Evolutionary conservation across 805 yeast species (phyloP).

Genomic region (Candida broadrunensis): DNA sequence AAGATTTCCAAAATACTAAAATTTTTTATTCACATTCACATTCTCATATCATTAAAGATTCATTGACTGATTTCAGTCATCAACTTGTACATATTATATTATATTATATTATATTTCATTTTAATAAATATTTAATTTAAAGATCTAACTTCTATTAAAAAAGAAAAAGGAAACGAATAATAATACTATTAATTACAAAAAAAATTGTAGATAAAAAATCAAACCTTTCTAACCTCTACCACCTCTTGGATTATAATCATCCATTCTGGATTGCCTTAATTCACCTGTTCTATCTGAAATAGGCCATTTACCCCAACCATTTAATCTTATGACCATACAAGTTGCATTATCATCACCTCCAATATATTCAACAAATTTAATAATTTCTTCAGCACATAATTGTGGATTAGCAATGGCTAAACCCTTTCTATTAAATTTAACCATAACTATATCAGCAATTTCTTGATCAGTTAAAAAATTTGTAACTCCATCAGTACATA

Average conservation of each 20-base stretch:
- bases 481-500: conserved; percentile 87
- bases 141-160: no score
- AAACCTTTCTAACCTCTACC: conserved; percentile 5
- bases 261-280: conserved; percentile 68
- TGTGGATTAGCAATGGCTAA: conserved; percentile 76
- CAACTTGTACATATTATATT: no score
- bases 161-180: no score
- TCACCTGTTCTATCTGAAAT: conserved; percentile 77
- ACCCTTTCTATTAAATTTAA: conserved; percentile 65
- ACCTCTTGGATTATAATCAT: conserved; percentile 36
- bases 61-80: no score
- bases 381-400: conserved; percentile 78
- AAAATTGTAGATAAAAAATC: no score
- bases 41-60: no score
- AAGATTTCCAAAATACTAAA: no score
- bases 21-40: no score
- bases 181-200: no score
- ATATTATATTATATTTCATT: no score
- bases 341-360: conserved; percentile 98
- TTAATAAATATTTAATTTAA: no score
- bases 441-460: conserved; percentile 77
- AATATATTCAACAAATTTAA: conserved; percentile 76
- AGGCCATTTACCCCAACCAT: conserved; percentile 97
- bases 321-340: conserved; percentile 71
- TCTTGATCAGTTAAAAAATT: conserved; percentile 85